These are phyloP conservation scores for Paramecium bursaria DNA, from an alignment of 73 alveolate genomes.

Conservation along the genomic window DNA sequence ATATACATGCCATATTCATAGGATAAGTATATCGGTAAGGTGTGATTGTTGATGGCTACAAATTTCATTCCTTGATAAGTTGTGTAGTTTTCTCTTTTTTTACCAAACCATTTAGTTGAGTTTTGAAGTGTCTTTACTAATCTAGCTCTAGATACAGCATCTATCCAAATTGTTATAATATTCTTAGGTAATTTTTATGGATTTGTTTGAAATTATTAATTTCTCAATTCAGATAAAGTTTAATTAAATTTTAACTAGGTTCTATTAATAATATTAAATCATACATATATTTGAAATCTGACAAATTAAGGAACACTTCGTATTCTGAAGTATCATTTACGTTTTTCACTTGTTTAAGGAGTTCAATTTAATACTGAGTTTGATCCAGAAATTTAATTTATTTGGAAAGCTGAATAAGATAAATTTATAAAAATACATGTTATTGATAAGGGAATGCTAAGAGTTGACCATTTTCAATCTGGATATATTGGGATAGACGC, in stretches of 20 bases:
- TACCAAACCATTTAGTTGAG: constrained; percentile 70
- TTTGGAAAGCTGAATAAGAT: no score
- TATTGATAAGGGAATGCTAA: no score
- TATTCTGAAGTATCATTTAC: no score
- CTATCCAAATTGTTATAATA: constrained; percentile 71
- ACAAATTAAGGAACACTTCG: no score
- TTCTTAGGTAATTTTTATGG: constrained; percentile 65
- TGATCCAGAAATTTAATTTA: no score
- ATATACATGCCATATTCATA: constrained; percentile 28
- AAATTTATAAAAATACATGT: no score
- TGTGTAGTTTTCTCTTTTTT: constrained; percentile 60
- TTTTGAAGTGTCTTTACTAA: constrained; percentile 72
- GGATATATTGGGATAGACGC: no score
- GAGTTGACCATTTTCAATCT: no score
- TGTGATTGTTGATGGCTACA: background rate
- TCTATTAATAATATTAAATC: constrained; percentile 54
- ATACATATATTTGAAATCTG: no score
- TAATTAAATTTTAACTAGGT: constrained; percentile 72
- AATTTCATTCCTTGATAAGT: background rate
- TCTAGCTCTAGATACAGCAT: constrained; percentile 75
- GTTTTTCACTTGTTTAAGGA: no score
- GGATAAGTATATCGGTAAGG: background rate
- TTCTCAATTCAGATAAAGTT: constrained; percentile 57
- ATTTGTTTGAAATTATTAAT: no score
- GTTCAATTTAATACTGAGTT: no score